phyloP scores from a whole-genome alignment of 2,329 filamentous ascomycete species.

The Davidsoniella australis region DNA sequence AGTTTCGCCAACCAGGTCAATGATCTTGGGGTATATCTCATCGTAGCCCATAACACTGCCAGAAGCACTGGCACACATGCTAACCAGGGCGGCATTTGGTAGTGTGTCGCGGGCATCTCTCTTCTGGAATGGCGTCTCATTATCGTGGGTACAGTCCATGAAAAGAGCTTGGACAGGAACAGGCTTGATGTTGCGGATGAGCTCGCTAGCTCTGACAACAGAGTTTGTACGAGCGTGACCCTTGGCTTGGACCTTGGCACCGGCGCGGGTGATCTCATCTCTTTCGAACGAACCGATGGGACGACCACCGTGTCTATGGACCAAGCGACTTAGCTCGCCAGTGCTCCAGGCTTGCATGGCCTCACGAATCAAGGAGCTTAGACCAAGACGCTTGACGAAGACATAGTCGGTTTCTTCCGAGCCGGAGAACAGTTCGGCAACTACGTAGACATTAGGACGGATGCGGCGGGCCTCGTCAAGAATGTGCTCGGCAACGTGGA shows the following conservation, averaged over 20 bases:
- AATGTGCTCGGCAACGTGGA: conserved; percentile 88
- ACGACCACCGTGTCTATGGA: conserved; percentile 82
- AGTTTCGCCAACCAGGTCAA: conserved; percentile 86
- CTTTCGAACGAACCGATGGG: conserved; percentile 95
- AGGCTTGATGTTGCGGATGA: conserved; percentile 68
- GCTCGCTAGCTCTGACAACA: conserved; percentile 33
- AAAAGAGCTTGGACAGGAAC: conserved; percentile 84
- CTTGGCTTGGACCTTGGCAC: conserved; percentile 20
- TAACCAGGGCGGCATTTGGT: conserved; percentile 81
- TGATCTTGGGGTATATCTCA: conserved; percentile 79
- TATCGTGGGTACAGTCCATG: conserved; percentile 99
- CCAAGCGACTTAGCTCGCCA: conserved; percentile 74
- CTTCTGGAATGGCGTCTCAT: conserved; percentile 90
- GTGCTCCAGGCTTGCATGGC: conserved; percentile 98
- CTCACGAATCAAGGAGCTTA: conserved; percentile 84
- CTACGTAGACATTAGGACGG: conserved; percentile 75
- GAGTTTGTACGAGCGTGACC: conserved; percentile 15
- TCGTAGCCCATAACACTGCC: conserved; percentile 98
- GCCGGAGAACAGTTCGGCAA: conserved; percentile 88
- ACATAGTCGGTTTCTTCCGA: conserved; percentile 92
- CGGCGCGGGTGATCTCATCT: conserved; percentile 60
- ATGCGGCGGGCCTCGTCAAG: conserved; percentile 83
- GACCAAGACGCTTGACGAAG: conserved; percentile 81
- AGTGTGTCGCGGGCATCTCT: conserved; percentile 85
- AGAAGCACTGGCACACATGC: conserved; percentile 87